Conservation (phyloP, 2,329 filamentous ascomycete species). For the Elsinoe australis region DNA sequence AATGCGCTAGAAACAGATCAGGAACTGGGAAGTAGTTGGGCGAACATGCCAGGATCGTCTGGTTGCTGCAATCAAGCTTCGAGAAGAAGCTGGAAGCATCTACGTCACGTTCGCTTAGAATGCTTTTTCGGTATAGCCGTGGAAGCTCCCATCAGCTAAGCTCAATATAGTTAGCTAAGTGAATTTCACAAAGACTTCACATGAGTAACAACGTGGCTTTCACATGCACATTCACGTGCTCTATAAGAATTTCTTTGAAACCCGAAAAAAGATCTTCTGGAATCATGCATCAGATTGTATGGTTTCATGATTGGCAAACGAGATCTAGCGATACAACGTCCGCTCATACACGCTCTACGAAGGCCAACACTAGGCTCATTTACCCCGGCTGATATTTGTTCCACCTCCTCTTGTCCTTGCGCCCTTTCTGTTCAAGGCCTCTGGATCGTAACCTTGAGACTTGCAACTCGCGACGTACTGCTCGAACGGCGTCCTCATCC, state of each 20-base stretch:
- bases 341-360: too few relatives aligned
- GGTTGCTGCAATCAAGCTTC: slow-evolving; percentile 3
- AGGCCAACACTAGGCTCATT: too few relatives aligned
- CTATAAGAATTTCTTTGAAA: too few relatives aligned
- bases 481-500: not conserved
- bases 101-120: slow-evolving; percentile 6
- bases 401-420: not conserved
- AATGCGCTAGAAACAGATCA: not conserved
- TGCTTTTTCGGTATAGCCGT: not conserved
- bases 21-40: not conserved
- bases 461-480: not conserved
- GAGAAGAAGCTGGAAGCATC: slow-evolving; percentile 15
- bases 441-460: not conserved
- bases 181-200: too few relatives aligned
- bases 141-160: not conserved
- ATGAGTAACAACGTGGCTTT: too few relatives aligned
- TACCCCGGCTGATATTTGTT: not conserved
- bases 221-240: too few relatives aligned
- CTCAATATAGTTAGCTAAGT: not conserved
- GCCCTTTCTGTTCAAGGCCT: not conserved
- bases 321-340: too few relatives aligned
- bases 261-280: too few relatives aligned
- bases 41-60: slow-evolving; percentile 9
- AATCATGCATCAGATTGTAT: too few relatives aligned
- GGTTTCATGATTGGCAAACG: too few relatives aligned